Conservation (phyloP, 306 rosid species). For the Quercus alba region DNA sequence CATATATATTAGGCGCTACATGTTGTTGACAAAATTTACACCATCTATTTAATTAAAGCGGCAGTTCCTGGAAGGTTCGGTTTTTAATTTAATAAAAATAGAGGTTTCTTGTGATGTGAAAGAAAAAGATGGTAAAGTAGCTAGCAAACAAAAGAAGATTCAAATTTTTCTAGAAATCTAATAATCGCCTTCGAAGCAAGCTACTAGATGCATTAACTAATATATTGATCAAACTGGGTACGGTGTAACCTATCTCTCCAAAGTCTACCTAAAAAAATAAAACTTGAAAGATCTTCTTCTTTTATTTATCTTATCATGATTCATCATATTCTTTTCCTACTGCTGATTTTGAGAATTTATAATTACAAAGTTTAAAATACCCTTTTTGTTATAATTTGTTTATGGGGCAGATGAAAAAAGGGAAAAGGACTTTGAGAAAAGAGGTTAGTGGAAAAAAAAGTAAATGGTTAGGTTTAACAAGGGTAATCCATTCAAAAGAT, state of each 20-base stretch:
- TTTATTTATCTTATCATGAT: neutral
- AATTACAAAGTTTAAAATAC: no score
- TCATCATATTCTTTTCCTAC: neutral
- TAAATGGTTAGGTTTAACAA: no score
- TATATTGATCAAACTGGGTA: neutral
- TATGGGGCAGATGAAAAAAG: neutral
- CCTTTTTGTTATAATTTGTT: no score
- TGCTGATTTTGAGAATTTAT: neutral
- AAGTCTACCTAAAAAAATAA: neutral
- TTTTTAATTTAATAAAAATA: neutral
- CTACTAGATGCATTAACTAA: neutral
- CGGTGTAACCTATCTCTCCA: neutral
- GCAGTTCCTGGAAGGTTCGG: neutral
- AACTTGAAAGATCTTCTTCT: neutral
- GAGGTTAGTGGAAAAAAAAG: no score
- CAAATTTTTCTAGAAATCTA: neutral
- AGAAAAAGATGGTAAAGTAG: neutral
- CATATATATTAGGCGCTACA: no score
- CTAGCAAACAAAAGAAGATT: neutral
- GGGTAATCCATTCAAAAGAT: no score
- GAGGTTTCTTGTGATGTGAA: neutral
- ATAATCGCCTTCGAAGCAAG: neutral
- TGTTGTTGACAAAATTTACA: neutral
- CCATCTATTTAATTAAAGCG: no score
- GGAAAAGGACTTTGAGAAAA: neutral